Evolutionary conservation across 768 basidiomycete genomes (phyloP).

Genomic region (Mycena maculata): DNA sequence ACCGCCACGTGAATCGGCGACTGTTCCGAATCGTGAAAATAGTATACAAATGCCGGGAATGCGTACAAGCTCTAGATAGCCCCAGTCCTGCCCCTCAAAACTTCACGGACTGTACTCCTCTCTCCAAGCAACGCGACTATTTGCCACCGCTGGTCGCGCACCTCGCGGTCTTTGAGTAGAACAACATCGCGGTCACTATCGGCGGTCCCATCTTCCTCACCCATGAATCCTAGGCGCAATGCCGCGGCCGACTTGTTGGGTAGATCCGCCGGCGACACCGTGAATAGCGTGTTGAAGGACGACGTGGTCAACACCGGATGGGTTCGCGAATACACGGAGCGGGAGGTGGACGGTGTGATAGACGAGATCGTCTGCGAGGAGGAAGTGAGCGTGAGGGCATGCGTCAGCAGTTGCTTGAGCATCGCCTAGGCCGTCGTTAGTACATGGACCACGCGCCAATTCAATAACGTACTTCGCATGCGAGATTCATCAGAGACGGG

Average conservation of each 20-base stretch:
- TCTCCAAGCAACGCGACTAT: slow-evolving; percentile 80
- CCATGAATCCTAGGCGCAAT: slow-evolving; percentile 66
- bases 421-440: slow-evolving; percentile 64
- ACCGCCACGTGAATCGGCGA: too few species aligned
- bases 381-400: slow-evolving; percentile 81
- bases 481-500: slow-evolving; percentile 77
- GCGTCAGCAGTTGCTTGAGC: slow-evolving; percentile 85
- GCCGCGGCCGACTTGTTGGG: slow-evolving; percentile 85
- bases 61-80: slow-evolving; percentile 37
- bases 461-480: slow-evolving; percentile 71
- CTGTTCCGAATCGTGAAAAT: too few species aligned
- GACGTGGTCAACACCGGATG: slow-evolving; percentile 69
- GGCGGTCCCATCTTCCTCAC: slow-evolving; percentile 59
- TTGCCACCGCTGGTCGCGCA: slow-evolving; percentile 80
- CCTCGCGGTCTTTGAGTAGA: slow-evolving; percentile 71
- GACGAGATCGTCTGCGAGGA: slow-evolving; percentile 82
- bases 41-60: slow-evolving; percentile 25
- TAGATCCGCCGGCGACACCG: slow-evolving; percentile 79
- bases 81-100: slow-evolving; percentile 49
- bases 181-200: slow-evolving; percentile 64
- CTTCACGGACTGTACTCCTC: slow-evolving; percentile 77
- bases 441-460: background rate
- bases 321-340: slow-evolving; percentile 49
- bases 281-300: slow-evolving; percentile 83
- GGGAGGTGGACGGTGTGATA: slow-evolving; percentile 71